A percentile compares a stretch with the other conserved stretches of the same genome.
Evolutionary conservation across 2,329 filamentous ascomycete genomes (phyloP).

Genomic region (Dendryphion nanum): DNA sequence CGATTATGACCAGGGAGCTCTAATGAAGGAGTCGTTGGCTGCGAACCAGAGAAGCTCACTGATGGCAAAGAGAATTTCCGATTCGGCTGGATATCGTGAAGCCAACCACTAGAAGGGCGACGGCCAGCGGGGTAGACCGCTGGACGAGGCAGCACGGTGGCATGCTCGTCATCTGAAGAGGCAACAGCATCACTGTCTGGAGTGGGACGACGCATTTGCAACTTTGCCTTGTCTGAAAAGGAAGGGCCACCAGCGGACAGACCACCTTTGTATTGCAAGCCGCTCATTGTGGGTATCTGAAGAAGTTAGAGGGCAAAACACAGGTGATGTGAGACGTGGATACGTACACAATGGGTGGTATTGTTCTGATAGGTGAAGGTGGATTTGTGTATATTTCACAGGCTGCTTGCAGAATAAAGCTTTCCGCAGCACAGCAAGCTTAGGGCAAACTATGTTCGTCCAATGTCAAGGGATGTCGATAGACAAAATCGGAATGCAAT

Average conservation of each 20-base stretch:
- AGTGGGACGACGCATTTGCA: slow-evolving; percentile 71
- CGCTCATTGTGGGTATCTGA: no score
- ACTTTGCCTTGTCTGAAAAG: slow-evolving; percentile 64
- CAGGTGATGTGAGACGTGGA: no score
- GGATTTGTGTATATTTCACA: no score
- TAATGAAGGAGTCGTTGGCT: slow-evolving; percentile 74
- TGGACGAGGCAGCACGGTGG: slow-evolving; percentile 20
- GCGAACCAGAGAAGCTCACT: slow-evolving; percentile 71
- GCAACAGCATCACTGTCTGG: slow-evolving; percentile 92
- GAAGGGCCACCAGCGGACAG: slow-evolving; percentile 28
- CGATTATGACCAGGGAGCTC: slow-evolving; percentile 54
- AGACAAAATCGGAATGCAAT: no score
- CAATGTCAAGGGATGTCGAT: no score
- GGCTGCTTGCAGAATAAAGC: no score
- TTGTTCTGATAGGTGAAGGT: no score
- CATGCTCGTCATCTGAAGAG: slow-evolving; percentile 86
- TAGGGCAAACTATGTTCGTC: no score
- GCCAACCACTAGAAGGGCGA: slow-evolving; percentile 56
- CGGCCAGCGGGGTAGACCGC: slow-evolving; percentile 22
- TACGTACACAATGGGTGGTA: no score
- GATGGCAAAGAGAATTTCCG: slow-evolving; percentile 73
- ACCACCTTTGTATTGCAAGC: slow-evolving; percentile 26
- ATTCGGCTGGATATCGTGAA: slow-evolving; percentile 71
- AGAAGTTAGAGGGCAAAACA: no score
- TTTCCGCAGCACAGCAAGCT: no score